Conservation (phyloP, 495 filamentous ascomycete species). For the Aspergillus steynii region DNA sequence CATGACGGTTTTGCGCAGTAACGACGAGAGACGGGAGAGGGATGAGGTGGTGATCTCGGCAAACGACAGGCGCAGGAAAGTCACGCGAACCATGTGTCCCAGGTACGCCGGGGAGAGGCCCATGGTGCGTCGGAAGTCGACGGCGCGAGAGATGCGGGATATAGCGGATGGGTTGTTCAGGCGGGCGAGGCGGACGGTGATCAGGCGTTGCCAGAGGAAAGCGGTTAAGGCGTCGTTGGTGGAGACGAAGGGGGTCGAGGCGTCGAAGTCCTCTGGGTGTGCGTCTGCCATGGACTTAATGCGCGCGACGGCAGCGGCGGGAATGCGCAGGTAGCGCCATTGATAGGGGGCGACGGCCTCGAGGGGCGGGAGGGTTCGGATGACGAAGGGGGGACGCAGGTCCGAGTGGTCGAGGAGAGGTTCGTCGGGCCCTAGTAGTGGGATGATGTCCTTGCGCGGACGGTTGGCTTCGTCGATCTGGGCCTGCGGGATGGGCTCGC, state of each 20-base stretch:
- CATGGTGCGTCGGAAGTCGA: conserved; percentile 38
- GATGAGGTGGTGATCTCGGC: conserved; percentile 14
- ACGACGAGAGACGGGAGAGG: conserved; percentile 26
- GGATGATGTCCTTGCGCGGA: conserved; percentile 35
- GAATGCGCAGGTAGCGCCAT: conserved; percentile 29
- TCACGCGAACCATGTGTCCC: conserved; percentile 36
- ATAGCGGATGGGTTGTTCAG: conserved; percentile 13
- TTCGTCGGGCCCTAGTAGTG: conserved; percentile 29
- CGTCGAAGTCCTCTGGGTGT: conserved; percentile 6
- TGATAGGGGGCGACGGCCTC: conserved; percentile 9
- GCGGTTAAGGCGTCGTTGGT: conserved; percentile 55
- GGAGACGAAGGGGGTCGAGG: conserved; percentile 27
- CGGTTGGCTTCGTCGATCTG: conserved; percentile 32
- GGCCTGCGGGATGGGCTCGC: conserved; percentile 17
- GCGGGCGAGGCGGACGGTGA: conserved; percentile 15
- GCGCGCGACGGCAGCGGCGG: conserved; percentile 10
- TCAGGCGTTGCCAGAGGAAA: conserved; percentile 45
- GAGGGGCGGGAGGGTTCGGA: background rate
- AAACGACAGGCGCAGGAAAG: conserved; percentile 26
- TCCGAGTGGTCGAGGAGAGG: conserved; percentile 34
- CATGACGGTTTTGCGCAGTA: conserved; percentile 29
- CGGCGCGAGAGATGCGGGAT: conserved; percentile 34
- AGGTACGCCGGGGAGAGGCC: conserved; percentile 38
- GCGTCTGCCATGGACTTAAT: conserved; percentile 23
- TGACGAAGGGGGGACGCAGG: conserved; percentile 13